phyloP scores from a whole-genome alignment of 2,329 filamentous ascomycete species.

The Aspergillus sp. region DNA sequence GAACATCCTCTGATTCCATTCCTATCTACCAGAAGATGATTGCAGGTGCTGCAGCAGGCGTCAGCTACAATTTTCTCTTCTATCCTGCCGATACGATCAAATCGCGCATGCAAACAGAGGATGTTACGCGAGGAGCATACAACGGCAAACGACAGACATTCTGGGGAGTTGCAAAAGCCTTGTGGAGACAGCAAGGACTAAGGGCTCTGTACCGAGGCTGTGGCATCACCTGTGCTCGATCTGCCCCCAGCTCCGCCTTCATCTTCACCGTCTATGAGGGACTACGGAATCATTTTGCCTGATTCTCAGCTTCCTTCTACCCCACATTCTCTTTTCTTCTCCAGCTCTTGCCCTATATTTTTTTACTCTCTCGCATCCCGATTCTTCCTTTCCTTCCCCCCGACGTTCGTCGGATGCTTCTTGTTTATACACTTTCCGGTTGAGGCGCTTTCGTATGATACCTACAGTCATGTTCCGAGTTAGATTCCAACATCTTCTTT shows the following conservation, averaged over 20 bases:
- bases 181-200: slow-evolving; percentile 83
- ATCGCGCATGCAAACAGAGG: slow-evolving; percentile 90
- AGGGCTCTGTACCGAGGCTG: slow-evolving; percentile 90
- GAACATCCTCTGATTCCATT: slow-evolving; percentile 46
- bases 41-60: slow-evolving; percentile 83
- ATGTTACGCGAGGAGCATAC: slow-evolving; percentile 51
- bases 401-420: neutral
- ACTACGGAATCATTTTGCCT: slow-evolving; percentile 67
- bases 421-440: slow-evolving; percentile 7
- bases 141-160: slow-evolving; percentile 66
- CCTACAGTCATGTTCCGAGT: slow-evolving; percentile 17
- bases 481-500: slow-evolving; percentile 12
- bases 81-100: slow-evolving; percentile 98
- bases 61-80: slow-evolving; percentile 95
- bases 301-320: slow-evolving; percentile 1
- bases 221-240: slow-evolving; percentile 84
- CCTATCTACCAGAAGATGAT: slow-evolving; percentile 84
- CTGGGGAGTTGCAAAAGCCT: slow-evolving; percentile 64
- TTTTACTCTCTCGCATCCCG: slow-evolving; percentile 1
- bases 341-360: neutral
- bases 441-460: slow-evolving; percentile 18
- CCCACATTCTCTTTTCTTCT: neutral
- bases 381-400: neutral
- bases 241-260: slow-evolving; percentile 93
- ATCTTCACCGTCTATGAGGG: slow-evolving; percentile 96